These are phyloP conservation scores for Sporisorium exsertum DNA, from an alignment of 1,284 basidiomycete genomes.

Conservation along the genomic window DNA sequence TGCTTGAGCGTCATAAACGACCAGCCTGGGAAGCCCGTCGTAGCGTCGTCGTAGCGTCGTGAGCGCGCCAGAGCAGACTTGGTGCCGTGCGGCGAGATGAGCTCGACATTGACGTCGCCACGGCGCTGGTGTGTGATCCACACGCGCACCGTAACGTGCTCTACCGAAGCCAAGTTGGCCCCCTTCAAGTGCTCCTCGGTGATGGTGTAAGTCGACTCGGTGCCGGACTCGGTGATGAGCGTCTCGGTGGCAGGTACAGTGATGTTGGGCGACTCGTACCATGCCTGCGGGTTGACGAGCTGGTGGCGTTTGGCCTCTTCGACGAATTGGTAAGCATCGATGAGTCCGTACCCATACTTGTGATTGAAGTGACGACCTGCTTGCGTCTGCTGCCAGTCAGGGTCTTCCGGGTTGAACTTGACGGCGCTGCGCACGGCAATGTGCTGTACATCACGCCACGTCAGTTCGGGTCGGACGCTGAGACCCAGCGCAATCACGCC, in stretches of 20 bases:
- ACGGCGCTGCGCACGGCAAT: constrained; percentile 84
- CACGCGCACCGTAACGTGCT: constrained; percentile 92
- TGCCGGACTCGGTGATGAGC: constrained; percentile 77
- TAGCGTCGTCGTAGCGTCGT: constrained; percentile 78
- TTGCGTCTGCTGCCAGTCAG: constrained; percentile 91
- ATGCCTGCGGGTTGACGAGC: constrained; percentile 92
- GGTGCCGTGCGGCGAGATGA: constrained; percentile 86
- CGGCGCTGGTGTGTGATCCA: constrained; percentile 89
- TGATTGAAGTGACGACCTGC: constrained; percentile 87
- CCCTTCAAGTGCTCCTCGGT: constrained; percentile 78
- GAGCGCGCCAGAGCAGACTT: constrained; percentile 84
- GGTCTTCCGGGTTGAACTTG: constrained; percentile 86
- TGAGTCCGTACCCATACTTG: constrained; percentile 93
- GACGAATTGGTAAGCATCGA: constrained; percentile 87
- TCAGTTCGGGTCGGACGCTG: constrained; percentile 78
- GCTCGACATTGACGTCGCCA: constrained; percentile 92
- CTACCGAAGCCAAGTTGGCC: constrained; percentile 86
- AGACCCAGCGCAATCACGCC: constrained; percentile 66
- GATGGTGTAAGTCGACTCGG: constrained; percentile 78
- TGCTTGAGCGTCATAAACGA: constrained; percentile 98
- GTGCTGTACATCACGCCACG: constrained; percentile 97
- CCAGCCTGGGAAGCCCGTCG: constrained; percentile 88
- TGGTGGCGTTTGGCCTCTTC: constrained; percentile 84
- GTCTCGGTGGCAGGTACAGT: constrained; percentile 49
- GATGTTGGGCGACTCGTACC: constrained; percentile 71